Conservation (phyloP, 495 filamentous ascomycete genomes). For the Paragyromitra xinjiangensis region DNA sequence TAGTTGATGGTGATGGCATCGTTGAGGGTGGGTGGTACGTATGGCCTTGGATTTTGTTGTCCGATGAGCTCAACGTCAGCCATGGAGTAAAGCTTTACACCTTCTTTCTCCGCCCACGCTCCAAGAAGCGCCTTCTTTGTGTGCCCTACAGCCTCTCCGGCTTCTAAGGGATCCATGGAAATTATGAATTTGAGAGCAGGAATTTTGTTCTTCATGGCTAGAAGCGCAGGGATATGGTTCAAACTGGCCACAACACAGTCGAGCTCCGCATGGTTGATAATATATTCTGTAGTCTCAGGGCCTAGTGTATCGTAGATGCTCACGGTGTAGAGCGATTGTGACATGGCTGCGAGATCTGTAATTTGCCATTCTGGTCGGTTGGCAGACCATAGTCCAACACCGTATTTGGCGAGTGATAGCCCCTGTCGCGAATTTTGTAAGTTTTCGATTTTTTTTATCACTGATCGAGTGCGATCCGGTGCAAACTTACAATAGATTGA, state of each 20-base stretch:
- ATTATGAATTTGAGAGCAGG: conserved; percentile 89
- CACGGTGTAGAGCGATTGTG: conserved; percentile 87
- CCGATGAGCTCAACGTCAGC: conserved; percentile 81
- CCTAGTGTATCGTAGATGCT: conserved; percentile 97
- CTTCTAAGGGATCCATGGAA: conserved; percentile 84
- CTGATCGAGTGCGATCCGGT: background rate
- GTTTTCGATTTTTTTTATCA: background rate
- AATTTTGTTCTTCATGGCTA: conserved; percentile 80
- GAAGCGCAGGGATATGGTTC: conserved; percentile 80
- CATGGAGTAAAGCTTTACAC: conserved; percentile 79
- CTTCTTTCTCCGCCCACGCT: conserved; percentile 73
- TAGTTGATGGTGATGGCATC: conserved; percentile 97
- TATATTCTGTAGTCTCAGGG: conserved; percentile 88
- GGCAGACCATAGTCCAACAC: conserved; percentile 91
- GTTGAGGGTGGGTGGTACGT: conserved; percentile 73
- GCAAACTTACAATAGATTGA: conserved; percentile 56
- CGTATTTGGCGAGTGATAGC: conserved; percentile 67
- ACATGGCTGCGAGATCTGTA: conserved; percentile 87
- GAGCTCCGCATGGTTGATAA: conserved; percentile 87
- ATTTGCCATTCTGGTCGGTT: conserved; percentile 99
- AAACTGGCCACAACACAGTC: conserved; percentile 79
- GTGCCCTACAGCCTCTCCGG: conserved; percentile 77
- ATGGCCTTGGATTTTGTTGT: conserved; percentile 69
- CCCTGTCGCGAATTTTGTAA: conserved; percentile 29
- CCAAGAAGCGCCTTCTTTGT: conserved; percentile 82